Evolutionary conservation across 352 stramenopile species (phyloP).

Genomic region (Pythium aristosporum): DNA sequence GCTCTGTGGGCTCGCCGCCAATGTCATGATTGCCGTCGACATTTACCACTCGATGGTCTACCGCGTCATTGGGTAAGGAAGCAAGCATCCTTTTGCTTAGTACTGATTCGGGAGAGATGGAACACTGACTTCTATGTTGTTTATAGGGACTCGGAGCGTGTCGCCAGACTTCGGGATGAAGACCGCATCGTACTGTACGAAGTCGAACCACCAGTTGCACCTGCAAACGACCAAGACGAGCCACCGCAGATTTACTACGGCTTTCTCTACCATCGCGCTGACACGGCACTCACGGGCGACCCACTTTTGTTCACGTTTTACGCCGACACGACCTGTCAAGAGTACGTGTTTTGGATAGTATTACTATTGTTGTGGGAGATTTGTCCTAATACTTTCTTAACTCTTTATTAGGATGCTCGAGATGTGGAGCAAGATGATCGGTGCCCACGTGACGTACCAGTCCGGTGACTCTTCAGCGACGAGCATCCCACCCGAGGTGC

Average conservation of each 20-base stretch:
- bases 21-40: constrained; percentile 51
- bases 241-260: constrained; percentile 40
- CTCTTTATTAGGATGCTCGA: constrained; percentile 56
- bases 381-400: no score
- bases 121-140: constrained; percentile 6
- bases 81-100: background rate
- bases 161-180: constrained; percentile 63
- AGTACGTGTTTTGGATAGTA: no score
- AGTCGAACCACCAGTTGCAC: constrained; percentile 33
- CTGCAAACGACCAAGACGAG: constrained; percentile 17
- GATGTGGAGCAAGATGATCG: constrained; percentile 54
- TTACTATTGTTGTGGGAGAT: no score
- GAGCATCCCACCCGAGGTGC: constrained; percentile 35
- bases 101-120: background rate
- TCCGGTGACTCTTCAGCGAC: background rate
- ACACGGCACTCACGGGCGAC: constrained; percentile 50
- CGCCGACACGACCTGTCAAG: constrained; percentile 53
- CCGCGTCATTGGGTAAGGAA: constrained; percentile 51
- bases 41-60: constrained; percentile 83
- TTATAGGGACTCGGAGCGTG: constrained; percentile 50
- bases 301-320: constrained; percentile 70
- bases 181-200: constrained; percentile 77
- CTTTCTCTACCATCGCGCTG: constrained; percentile 73
- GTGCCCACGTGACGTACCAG: constrained; percentile 34
- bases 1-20: constrained; percentile 40